Evolutionary conservation across 345 rosid species (phyloP).

Genomic region (Carallia pectinifolia): DNA sequence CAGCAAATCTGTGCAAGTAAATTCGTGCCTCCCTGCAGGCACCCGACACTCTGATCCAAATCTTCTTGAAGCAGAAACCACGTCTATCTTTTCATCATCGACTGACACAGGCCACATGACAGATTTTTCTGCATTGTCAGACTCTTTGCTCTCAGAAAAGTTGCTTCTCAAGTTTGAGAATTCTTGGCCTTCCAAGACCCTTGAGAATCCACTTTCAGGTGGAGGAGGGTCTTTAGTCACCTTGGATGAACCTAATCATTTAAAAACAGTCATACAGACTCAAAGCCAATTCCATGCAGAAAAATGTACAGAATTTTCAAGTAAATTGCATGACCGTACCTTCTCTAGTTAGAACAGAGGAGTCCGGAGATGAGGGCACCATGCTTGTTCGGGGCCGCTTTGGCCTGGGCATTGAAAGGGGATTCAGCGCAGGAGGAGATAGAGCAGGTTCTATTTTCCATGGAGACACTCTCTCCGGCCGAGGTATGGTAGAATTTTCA

Average conservation of each 20-base stretch:
- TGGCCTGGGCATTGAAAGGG: conserved; percentile 36
- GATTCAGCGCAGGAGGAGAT: conserved; percentile 41
- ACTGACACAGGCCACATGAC: conserved; percentile 26
- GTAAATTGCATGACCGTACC: conserved; percentile 21
- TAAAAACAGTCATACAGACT: background rate
- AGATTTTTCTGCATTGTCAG: conserved; percentile 31
- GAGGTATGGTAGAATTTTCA: conserved; percentile 39
- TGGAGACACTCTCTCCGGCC: conserved; percentile 56
- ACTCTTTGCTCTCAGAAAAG: conserved; percentile 33
- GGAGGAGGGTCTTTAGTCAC: conserved; percentile 38
- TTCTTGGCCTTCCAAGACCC: conserved; percentile 61
- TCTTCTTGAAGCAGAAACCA: conserved; percentile 30
- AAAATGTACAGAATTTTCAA: background rate
- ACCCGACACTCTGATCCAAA: conserved; percentile 27
- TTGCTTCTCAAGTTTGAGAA: conserved; percentile 35
- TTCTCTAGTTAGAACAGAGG: conserved; percentile 42
- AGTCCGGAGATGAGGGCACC: conserved; percentile 33
- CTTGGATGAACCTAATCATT: conserved; percentile 41
- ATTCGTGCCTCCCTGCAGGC: conserved; percentile 27
- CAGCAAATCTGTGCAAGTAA: conserved; percentile 33
- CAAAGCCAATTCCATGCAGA: background rate
- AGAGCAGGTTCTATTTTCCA: conserved; percentile 52
- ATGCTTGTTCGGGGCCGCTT: conserved; percentile 44
- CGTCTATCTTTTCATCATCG: conserved; percentile 28
- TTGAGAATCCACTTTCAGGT: conserved; percentile 34